phyloP scores from a whole-genome alignment of 1,284 basidiomycete genomes.

The Trichosporon sp. region DNA sequence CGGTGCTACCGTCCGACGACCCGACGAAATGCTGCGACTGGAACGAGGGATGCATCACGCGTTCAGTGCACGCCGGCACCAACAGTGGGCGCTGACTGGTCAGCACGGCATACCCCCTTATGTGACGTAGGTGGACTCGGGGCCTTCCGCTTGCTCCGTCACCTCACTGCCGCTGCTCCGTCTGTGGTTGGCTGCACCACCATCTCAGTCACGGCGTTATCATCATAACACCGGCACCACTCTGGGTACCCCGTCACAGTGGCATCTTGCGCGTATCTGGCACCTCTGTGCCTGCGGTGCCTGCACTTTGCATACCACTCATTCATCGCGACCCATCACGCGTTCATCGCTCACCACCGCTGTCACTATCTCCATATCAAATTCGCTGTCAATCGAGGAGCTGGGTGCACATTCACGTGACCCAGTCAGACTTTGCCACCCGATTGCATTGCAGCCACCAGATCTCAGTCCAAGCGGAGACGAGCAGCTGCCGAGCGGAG shows the following conservation, averaged over 20 bases:
- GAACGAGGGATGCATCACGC: background rate
- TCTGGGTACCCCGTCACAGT: slow-evolving; percentile 3
- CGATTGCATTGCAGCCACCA: background rate
- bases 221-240: slow-evolving; percentile 12
- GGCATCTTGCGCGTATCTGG: background rate
- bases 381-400: background rate
- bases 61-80: background rate
- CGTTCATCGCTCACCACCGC: background rate
- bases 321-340: background rate
- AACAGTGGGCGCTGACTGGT: slow-evolving; percentile 14
- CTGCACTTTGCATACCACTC: background rate
- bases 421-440: background rate
- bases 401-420: background rate
- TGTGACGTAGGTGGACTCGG: slow-evolving; percentile 11
- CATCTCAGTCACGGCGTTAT: slow-evolving; percentile 10
- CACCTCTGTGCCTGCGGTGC: background rate
- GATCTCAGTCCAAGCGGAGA: background rate
- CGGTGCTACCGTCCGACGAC: background rate
- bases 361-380: background rate
- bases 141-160: slow-evolving; percentile 19
- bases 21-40: background rate
- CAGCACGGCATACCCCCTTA: background rate
- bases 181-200: slow-evolving; percentile 1
- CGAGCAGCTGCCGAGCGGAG: no score
- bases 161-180: background rate